phyloP scores from a whole-genome alignment of 331 rosid species.

The Saraca asoca region DNA sequence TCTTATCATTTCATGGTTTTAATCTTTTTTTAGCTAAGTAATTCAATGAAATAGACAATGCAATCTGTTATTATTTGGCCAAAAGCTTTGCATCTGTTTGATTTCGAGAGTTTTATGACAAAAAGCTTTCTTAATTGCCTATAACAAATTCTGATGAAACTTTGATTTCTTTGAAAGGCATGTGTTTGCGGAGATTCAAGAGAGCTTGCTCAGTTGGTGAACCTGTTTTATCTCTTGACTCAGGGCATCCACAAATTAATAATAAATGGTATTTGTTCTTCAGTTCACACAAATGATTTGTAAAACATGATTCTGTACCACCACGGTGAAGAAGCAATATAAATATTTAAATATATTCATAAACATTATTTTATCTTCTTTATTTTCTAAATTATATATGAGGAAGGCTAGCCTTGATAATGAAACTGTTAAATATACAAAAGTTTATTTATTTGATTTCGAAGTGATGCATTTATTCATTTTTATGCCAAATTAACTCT shows the following conservation, averaged over 20 bases:
- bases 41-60: not conserved
- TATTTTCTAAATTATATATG: constrained; percentile 11
- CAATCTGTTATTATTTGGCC: constrained; percentile 25
- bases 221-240: constrained; percentile 53
- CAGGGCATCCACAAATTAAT: constrained; percentile 56
- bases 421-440: constrained; percentile 16
- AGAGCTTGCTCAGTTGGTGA: constrained; percentile 70
- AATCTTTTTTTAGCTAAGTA: constrained; percentile 22
- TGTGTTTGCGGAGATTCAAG: constrained; percentile 86
- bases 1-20: constrained; percentile 31
- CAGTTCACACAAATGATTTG: constrained; percentile 8
- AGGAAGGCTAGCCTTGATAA: not conserved
- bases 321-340: constrained; percentile 11
- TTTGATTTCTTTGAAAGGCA: constrained; percentile 63
- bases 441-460: constrained; percentile 7
- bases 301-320: constrained; percentile 29
- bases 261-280: constrained; percentile 71
- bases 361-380: not conserved
- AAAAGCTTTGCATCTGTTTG: constrained; percentile 26
- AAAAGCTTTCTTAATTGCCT: not conserved
- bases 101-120: constrained; percentile 23
- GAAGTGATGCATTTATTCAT: not conserved
- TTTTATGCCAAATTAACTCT: not conserved
- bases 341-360: constrained; percentile 8
- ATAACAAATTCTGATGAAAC: constrained; percentile 33